These are phyloP conservation scores for Candolleomyces eurysporus DNA, from an alignment of 768 basidiomycete species.

Conservation along the genomic window DNA sequence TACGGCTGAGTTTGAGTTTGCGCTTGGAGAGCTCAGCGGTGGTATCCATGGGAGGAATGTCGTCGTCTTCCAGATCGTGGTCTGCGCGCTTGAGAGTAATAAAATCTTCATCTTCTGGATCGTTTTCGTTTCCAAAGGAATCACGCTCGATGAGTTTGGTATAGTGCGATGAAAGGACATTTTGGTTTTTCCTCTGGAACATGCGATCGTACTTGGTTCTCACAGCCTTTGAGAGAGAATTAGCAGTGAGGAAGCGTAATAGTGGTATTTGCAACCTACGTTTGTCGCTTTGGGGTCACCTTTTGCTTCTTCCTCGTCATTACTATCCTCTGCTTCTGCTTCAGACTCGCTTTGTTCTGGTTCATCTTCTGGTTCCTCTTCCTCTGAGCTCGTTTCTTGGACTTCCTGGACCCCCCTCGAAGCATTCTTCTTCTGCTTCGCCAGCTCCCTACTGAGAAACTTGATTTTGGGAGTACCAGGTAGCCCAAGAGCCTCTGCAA, in stretches of 20 bases:
- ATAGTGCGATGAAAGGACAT: conserved; percentile 88
- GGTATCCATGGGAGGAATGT: conserved; percentile 25
- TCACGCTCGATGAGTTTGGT: conserved; percentile 78
- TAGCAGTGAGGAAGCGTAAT: background rate
- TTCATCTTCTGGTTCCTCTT: conserved; percentile 4
- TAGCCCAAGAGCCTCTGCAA: conserved; percentile 86
- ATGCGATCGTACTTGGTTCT: conserved; percentile 97
- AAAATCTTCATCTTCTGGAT: conserved; percentile 73
- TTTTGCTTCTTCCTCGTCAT: conserved; percentile 15
- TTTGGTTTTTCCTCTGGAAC: conserved; percentile 96
- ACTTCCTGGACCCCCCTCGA: conserved; percentile 43
- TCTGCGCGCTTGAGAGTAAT: conserved; percentile 91
- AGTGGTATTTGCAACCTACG: conserved; percentile 28
- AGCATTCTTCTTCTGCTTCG: conserved; percentile 77
- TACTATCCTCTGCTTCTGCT: conserved; percentile 11
- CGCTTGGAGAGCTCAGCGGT: conserved; percentile 74
- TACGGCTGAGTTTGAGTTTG: conserved; percentile 70
- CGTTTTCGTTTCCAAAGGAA: conserved; percentile 41
- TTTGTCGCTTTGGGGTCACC: conserved; percentile 31
- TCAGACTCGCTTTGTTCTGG: conserved; percentile 3
- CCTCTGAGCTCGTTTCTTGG: conserved; percentile 21
- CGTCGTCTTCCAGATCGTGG: conserved; percentile 58
- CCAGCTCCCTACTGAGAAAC: conserved; percentile 65
- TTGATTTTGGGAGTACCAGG: conserved; percentile 97
- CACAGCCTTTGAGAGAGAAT: conserved; percentile 34